Conservation (phyloP, 495 filamentous ascomycete species). For the Aspergillus homomorphus region DNA sequence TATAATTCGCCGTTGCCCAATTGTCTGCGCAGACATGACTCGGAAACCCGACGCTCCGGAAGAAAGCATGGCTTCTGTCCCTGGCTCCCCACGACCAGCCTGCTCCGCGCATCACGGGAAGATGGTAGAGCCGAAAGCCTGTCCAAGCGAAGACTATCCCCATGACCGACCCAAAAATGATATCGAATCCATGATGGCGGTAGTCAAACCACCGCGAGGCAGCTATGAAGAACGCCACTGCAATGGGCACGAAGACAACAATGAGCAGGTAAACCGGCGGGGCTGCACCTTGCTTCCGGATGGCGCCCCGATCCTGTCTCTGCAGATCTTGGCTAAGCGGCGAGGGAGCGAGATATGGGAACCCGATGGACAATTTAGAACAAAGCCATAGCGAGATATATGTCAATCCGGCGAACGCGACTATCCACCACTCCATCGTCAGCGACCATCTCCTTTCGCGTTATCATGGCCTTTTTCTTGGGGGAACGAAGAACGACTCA, state of each 20-base stretch:
- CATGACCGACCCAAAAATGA: conserved; percentile 56
- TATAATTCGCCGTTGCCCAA: conserved; percentile 23
- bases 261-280: conserved; percentile 59
- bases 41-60: conserved; percentile 58
- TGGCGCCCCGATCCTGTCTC: conserved; percentile 23
- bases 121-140: conserved; percentile 64
- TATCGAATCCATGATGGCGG: conserved; percentile 62
- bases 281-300: conserved; percentile 52
- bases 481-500: conserved; percentile 31
- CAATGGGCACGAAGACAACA: conserved; percentile 53
- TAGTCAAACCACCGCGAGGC: conserved; percentile 62
- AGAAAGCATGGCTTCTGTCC: conserved; percentile 46
- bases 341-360: conserved; percentile 55
- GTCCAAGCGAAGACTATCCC: conserved; percentile 55
- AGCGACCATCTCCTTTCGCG: not conserved
- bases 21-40: conserved; percentile 39
- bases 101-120: conserved; percentile 60
- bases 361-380: conserved; percentile 59
- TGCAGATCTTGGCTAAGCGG: conserved; percentile 28
- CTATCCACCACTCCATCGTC: conserved; percentile 27
- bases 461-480: too few species aligned
- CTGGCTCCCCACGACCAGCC: conserved; percentile 54
- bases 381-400: conserved; percentile 64
- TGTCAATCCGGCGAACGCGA: conserved; percentile 59
- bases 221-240: conserved; percentile 58